Base-by-base conservation (phyloP, 768 basidiomycete species). In the Lentinula sp. region DNA sequence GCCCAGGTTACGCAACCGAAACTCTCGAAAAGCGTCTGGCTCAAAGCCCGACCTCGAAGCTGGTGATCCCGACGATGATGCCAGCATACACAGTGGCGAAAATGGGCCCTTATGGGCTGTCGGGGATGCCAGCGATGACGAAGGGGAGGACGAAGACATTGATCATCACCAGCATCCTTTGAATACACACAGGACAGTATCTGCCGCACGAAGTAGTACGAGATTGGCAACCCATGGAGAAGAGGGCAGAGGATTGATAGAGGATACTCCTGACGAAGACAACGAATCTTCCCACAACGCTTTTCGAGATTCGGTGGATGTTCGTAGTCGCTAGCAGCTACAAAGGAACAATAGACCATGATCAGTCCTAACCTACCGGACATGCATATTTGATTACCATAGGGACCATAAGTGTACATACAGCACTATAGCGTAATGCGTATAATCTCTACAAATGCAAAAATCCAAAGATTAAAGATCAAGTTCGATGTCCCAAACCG, bases 401-500 rank as follows among this genome's bases (percentile, higher is more conserved):
- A 48, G 46, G 46, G 21, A 48, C 21, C 46, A 48, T 23, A 48
- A 15, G 6, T 45, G 21, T 23, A 48, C 21, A 48, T 48, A 48
- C 21, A 48, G 21, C 9, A 9, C 21, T 13, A 39, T 39, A 39
- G 28, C 28, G 28, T 28, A 28, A 28, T 28, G 28, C 28, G 28
- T 28, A 28, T 28, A 28, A 28, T 28, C 3, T 52, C 15, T 52
- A 50, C 34, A 32, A 13, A 37, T 54, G 53, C 18, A 39, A 1
- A 31, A 16, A n/a, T 8, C 13, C 23, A n/a, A 13, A 15, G 56
- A 32, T 45, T 13, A 52, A 40, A 52, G 59, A 34, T 49, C 66
- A 66, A 82, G 76, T 64, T 90, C 89, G 59, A 90, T 87, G 67
- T 89, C 88, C 90, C 90, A 91, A 6, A 76, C 73, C 1, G 88